Evolutionary conservation across 2,329 filamentous ascomycete species (phyloP), one percentile per base, ranked within the genome.

Genomic region (Phialophora expanda): DNA sequence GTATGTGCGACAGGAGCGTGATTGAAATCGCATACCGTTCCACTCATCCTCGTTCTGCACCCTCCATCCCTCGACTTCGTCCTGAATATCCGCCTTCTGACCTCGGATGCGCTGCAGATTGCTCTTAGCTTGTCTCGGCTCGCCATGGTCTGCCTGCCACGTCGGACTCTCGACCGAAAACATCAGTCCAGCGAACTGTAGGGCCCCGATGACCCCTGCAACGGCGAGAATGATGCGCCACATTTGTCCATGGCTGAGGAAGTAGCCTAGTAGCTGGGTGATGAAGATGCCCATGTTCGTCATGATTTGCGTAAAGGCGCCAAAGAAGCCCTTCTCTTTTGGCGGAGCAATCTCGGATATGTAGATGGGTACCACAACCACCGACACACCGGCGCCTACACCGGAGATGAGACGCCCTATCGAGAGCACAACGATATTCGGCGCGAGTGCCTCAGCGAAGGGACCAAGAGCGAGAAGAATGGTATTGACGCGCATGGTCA

Each of bases 321-420:
- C 87, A 72, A 97, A 98, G 69, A 96, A 87, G 9, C 93, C 93
- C 62, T 89, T 87, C 71, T 90, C 86, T 17, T 83, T 80, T 0
- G 88, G 88, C 4, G 94, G 95, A 0, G 93, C 90, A 28, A 97
- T 87, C 78, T 99, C 95, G 53, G 92, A 93, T 72, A 99, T 93
- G 81, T 96, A 99, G 24, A 99, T 86, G 0, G 95, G 95, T 1
- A 96, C 93, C 46, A 97, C 92, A 22, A 99, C 95, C 2, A 95
- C 94, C 0, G 93, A 87, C 1, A 93, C 92, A 20, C 95, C 95
- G 4, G 93, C 93, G 6, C 91, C 93, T 1, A 96, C 76, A 12
- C 95, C 95, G 4, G 91, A 90, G 11, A 98, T 75, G 26, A 97
- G 81, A 20, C 95, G 86, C 3, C 94, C 95, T 12, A 91, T 69